phyloP scores from a whole-genome alignment of 78 protist species.

The Chrysochromulina tobinii region DNA sequence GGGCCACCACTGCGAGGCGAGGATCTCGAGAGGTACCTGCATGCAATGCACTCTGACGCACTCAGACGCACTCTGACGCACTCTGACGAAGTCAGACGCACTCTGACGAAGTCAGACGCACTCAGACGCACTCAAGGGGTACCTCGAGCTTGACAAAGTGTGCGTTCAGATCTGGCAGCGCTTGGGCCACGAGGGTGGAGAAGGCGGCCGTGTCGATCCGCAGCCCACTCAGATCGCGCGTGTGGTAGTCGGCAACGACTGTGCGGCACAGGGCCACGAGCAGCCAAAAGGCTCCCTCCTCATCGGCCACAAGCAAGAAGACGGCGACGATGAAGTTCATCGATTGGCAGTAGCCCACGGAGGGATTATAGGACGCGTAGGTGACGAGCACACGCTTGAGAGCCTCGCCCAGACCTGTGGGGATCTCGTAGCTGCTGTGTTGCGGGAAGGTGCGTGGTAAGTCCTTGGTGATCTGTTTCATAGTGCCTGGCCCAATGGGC shows the following conservation, averaged over 20 bases:
- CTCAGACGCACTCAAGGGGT: too few species aligned
- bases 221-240: slow-evolving; percentile 55
- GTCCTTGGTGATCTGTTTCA: not conserved
- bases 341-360: slow-evolving; percentile 79
- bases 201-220: not conserved
- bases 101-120: too few species aligned
- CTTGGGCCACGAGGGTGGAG: not conserved
- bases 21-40: not conserved
- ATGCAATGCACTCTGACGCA: not conserved
- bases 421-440: not conserved
- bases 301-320: slow-evolving; percentile 68
- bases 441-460: not conserved
- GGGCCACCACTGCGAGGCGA: too few species aligned
- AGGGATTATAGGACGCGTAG: slow-evolving; percentile 62
- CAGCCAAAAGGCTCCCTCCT: slow-evolving; percentile 82
- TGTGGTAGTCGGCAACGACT: slow-evolving; percentile 69
- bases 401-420: not conserved
- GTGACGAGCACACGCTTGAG: slow-evolving; percentile 64
- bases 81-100: too few species aligned
- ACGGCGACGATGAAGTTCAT: slow-evolving; percentile 80
- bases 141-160: not conserved
- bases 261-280: slow-evolving; percentile 66
- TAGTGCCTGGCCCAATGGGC: too few species aligned
- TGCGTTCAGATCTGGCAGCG: not conserved
- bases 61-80: too few species aligned